A percentile compares a stretch with the other conserved stretches of the same genome.
Conservation (phyloP, 257 asterid genomes). For the Plectranthus barbatus region DNA sequence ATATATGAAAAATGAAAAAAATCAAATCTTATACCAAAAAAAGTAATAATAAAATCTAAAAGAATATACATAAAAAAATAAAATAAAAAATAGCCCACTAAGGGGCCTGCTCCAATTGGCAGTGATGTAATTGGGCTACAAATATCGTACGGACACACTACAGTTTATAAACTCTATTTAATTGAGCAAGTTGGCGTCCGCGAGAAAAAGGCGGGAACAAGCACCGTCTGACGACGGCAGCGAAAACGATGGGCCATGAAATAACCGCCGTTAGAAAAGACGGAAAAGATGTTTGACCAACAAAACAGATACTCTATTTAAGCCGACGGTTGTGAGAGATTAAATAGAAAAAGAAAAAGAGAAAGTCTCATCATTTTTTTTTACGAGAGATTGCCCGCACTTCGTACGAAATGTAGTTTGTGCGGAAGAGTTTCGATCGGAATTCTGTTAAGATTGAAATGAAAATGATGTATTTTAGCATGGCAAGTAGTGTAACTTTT, state of each 20-base stretch:
- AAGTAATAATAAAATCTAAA: too few relatives aligned
- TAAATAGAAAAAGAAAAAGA: not conserved
- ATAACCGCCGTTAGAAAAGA: conserved; percentile 1
- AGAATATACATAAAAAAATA: too few relatives aligned
- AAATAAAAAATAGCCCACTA: not conserved
- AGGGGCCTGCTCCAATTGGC: conserved; percentile 5
- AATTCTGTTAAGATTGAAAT: too few relatives aligned
- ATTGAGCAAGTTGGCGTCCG: conserved; percentile 16
- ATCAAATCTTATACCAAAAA: too few relatives aligned
- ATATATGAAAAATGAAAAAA: too few relatives aligned
- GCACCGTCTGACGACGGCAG: conserved; percentile 43
- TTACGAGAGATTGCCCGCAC: too few relatives aligned
- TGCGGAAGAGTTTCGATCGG: too few relatives aligned
- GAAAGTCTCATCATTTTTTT: too few relatives aligned
- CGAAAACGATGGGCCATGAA: conserved; percentile 23
- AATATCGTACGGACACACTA: not conserved
- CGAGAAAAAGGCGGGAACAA: conserved; percentile 32
- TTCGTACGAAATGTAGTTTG: too few relatives aligned
- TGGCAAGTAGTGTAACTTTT: too few relatives aligned
- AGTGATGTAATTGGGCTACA: not conserved
- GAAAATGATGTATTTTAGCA: too few relatives aligned
- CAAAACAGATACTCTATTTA: conserved; percentile 11
- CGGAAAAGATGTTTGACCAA: conserved; percentile 33
- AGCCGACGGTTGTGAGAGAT: not conserved
- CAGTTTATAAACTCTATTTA: conserved; percentile 8